Evolutionary conservation across 306 rosid genomes (phyloP).

Genomic region (Quercus berberidifolia): DNA sequence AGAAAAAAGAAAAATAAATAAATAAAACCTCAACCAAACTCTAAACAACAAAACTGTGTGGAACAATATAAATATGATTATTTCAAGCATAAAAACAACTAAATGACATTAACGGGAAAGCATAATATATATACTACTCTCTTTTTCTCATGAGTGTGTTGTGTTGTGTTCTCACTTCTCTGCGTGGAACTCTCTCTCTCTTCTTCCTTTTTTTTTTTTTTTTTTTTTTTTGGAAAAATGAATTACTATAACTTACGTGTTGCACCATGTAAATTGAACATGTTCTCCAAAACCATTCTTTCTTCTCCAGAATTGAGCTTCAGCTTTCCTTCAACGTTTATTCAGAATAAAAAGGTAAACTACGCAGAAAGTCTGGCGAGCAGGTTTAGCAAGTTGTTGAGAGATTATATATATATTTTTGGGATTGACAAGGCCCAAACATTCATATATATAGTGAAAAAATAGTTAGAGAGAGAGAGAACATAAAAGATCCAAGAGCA

Average conservation of each 20-base stretch:
- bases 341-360: not conserved
- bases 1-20: too few relatives aligned
- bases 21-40: too few relatives aligned
- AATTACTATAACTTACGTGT: slow-evolving; percentile 37
- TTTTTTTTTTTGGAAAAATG: too few relatives aligned
- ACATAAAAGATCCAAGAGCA: not conserved
- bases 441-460: too few relatives aligned
- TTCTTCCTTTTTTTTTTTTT: too few relatives aligned
- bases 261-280: slow-evolving; percentile 16
- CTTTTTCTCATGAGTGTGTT: not conserved
- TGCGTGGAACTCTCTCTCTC: too few relatives aligned
- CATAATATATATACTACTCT: too few relatives aligned
- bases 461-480: not conserved
- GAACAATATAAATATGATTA: not conserved
- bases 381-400: not conserved
- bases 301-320: slow-evolving; percentile 24
- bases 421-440: not conserved
- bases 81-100: not conserved
- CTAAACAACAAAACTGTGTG: too few relatives aligned
- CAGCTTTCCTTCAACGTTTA: not conserved
- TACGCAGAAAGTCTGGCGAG: not conserved
- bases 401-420: not conserved
- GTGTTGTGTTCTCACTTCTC: not conserved
- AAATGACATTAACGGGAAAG: too few relatives aligned
- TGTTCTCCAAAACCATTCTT: slow-evolving; percentile 32